Evolutionary conservation across 768 basidiomycete species (phyloP), one percentile per base, ranked within the genome.

Genomic region (Favolaschia claudopus): DNA sequence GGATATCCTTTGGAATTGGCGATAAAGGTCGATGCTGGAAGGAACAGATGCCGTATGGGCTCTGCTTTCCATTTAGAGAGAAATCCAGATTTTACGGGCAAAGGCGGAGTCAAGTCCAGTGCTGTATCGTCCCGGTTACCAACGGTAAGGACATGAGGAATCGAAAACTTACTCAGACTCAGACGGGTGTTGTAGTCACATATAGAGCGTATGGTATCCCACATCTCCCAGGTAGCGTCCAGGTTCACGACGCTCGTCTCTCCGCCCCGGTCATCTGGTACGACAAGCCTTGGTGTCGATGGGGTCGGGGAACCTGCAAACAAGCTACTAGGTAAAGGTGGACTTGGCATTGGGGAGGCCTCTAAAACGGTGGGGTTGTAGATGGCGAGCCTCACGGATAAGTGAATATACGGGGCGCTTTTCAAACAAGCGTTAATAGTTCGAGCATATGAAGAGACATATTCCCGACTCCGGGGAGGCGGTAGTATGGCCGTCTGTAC

Each of bases 1-100:
- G 97, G 97, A 72, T 97, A 99, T 3, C 95, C 96, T 76, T 97
- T 96, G 47, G 88, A 84, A 72, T 99, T 99, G 12, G 95, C 88
- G 67, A 99, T 95, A 73, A 98, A 99, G 5, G 94, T 85, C 13
- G 91, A 87, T 0, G 95, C 88, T 5, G 97, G 95, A 2, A 99
- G 79, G 74, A 93, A 92, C 52, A 99, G 82, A 69, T 94, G 85
- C 31, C 87, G 85, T n/a, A 96, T 88, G 7, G 95, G 91, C 73
- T 99, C 97, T 7, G 97, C 93, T 3, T 88, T 83, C 97, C 97
- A 99, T 67, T 96, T 88, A 60, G 82, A 82, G 29, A 98, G 78
- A 13, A 93, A 88, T 2, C 87, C 87, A 13, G 88, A 77, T 15
- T 88, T 87, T 2, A 88, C 83, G 7, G 96, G 96, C 3, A 97